These are phyloP conservation scores for Pseudozyma thailandica DNA, from an alignment of 1,284 basidiomycete genomes.

Conservation along the genomic window DNA sequence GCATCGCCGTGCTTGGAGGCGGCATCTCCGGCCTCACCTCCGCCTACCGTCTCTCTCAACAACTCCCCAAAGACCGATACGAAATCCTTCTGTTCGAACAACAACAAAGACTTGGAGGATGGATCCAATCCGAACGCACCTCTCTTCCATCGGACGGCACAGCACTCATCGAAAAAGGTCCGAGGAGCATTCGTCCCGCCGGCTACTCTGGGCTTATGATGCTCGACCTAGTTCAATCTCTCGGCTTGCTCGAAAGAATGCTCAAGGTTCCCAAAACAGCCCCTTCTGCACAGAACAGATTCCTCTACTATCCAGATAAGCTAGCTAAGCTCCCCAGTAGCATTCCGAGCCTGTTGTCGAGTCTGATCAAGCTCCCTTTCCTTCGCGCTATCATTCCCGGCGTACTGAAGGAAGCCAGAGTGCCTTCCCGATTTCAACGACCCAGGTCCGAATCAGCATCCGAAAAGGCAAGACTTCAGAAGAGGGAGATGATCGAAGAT, in stretches of 20 bases:
- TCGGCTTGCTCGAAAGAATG: conserved; percentile 74
- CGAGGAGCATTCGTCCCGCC: conserved; percentile 61
- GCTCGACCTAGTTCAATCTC: conserved; percentile 81
- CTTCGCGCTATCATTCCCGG: conserved; percentile 46
- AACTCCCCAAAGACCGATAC: conserved; percentile 72
- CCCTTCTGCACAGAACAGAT: conserved; percentile 79
- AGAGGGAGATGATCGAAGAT: conserved; percentile 70
- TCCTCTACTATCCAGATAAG: conserved; percentile 75
- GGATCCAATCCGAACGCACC: conserved; percentile 79
- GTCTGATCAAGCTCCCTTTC: conserved; percentile 57
- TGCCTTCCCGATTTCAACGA: conserved; percentile 60
- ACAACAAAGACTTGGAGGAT: conserved; percentile 79
- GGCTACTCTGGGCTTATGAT: conserved; percentile 69
- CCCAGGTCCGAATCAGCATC: conserved; percentile 64
- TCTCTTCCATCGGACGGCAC: conserved; percentile 37
- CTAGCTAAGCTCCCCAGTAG: conserved; percentile 72
- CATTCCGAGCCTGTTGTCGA: conserved; percentile 68
- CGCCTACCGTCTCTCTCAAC: conserved; percentile 79
- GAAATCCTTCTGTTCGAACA: conserved; percentile 79
- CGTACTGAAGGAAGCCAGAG: conserved; percentile 74
- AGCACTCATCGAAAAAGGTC: conserved; percentile 61
- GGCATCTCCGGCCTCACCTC: conserved; percentile 84
- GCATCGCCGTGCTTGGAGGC: conserved; percentile 77
- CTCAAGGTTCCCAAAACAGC: conserved; percentile 76
- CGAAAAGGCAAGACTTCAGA: conserved; percentile 63